Percentiles rank a stretch among this genome's conserved stretches.
Evolutionary conservation across 805 yeast genomes (phyloP).

Genomic region (Ogataea trehalophila): DNA sequence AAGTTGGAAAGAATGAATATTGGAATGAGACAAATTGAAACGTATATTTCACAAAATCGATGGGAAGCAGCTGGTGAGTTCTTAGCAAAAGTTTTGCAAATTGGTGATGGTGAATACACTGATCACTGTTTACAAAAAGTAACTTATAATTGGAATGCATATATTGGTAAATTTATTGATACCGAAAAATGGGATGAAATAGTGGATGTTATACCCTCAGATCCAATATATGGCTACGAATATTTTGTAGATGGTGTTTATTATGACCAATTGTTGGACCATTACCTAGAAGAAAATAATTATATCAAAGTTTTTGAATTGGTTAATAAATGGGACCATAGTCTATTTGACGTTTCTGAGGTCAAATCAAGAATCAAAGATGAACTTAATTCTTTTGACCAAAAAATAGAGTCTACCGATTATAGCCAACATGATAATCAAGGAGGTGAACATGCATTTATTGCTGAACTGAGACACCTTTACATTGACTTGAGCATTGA

Average conservation of each 20-base stretch:
- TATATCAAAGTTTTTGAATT: constrained; percentile 36
- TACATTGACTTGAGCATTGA: constrained; percentile 52
- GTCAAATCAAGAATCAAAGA: constrained; percentile 46
- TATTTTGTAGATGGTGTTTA: constrained; percentile 30
- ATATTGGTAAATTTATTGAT: constrained; percentile 51
- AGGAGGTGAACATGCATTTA: not conserved
- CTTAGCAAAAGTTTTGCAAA: constrained; percentile 36
- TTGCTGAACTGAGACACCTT: constrained; percentile 34
- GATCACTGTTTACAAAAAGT: constrained; percentile 19
- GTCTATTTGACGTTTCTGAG: constrained; percentile 41
- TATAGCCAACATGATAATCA: not conserved
- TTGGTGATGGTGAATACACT: constrained; percentile 19
- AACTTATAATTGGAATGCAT: constrained; percentile 56
- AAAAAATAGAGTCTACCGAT: not conserved
- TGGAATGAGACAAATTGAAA: constrained; percentile 55
- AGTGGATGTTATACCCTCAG: constrained; percentile 52
- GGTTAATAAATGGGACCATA: constrained; percentile 53
- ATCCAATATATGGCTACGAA: constrained; percentile 22
- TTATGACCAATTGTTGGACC: constrained; percentile 45
- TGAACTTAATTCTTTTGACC: constrained; percentile 31
- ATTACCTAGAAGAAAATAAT: constrained; percentile 38
- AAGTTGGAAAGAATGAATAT: constrained; percentile 47
- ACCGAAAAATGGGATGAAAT: constrained; percentile 41
- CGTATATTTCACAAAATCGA: constrained; percentile 35
- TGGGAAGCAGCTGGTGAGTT: constrained; percentile 57